Evolutionary conservation across 805 yeast species (phyloP).

Genomic region (Wickerhamiella sergipiensis): DNA sequence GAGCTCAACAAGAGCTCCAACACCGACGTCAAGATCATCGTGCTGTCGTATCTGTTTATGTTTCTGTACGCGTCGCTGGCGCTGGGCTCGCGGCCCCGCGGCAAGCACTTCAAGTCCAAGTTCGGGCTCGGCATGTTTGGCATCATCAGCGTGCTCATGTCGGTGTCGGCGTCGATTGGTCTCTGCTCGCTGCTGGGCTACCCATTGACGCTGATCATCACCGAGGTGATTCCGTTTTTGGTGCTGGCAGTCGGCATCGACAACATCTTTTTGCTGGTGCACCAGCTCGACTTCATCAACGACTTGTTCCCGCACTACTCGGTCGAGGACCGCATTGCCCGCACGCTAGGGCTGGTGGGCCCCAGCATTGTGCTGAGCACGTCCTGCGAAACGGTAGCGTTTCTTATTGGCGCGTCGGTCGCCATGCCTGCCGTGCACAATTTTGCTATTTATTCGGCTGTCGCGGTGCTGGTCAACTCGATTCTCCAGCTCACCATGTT

Average conservation of each 20-base stretch:
- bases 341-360: slow-evolving; percentile 60
- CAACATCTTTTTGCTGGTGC: slow-evolving; percentile 74
- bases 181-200: slow-evolving; percentile 61
- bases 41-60: slow-evolving; percentile 71
- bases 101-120: slow-evolving; percentile 35
- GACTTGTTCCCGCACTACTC: slow-evolving; percentile 33
- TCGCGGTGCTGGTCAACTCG: slow-evolving; percentile 68
- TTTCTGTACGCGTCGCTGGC: slow-evolving; percentile 78
- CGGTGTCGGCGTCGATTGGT: slow-evolving; percentile 76
- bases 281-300: slow-evolving; percentile 52
- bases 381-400: slow-evolving; percentile 64
- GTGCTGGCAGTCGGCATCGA: slow-evolving; percentile 94
- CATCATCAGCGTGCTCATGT: slow-evolving; percentile 61
- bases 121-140: slow-evolving; percentile 75
- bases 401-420: slow-evolving; percentile 63
- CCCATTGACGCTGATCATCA: slow-evolving; percentile 80
- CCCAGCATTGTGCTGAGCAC: slow-evolving; percentile 78
- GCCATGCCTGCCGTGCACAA: slow-evolving; percentile 94
- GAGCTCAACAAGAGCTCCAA: slow-evolving; percentile 74
- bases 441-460: slow-evolving; percentile 83
- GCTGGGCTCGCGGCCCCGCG: slow-evolving; percentile 42
- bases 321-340: slow-evolving; percentile 45
- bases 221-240: slow-evolving; percentile 91
- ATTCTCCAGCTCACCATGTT: slow-evolving; percentile 70
- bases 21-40: slow-evolving; percentile 58